A percentile compares a stretch with the other conserved stretches of the same genome.
Evolutionary conservation across 805 yeast genomes (phyloP).

Genomic region (Lipomyces lipofer): DNA sequence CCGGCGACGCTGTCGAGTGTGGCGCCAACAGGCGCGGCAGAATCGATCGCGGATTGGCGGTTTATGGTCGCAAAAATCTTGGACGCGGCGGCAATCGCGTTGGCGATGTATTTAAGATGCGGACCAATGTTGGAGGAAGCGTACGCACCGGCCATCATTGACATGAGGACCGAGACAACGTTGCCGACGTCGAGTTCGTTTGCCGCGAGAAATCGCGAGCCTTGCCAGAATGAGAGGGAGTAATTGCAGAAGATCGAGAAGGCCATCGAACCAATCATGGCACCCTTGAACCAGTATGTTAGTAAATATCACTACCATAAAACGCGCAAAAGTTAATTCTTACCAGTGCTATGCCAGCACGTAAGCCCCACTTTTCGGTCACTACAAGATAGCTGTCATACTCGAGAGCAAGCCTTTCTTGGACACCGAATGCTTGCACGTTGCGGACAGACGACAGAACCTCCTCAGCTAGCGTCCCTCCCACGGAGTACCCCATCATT

Average conservation of each 20-base stretch:
- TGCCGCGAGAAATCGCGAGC: constrained; percentile 43
- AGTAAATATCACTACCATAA: neutral
- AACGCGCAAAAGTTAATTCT: neutral
- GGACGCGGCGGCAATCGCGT: constrained; percentile 43
- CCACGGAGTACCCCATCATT: constrained; percentile 22
- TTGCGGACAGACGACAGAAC: constrained; percentile 44
- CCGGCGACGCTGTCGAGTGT: constrained; percentile 45
- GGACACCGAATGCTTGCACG: constrained; percentile 47
- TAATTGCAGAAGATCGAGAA: constrained; percentile 73
- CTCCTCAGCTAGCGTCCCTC: constrained; percentile 45
- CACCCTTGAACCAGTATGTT: constrained; percentile 26
- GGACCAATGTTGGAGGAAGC: constrained; percentile 44
- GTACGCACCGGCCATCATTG: constrained; percentile 40
- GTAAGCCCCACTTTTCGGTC: constrained; percentile 31
- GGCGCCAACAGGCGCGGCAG: constrained; percentile 32
- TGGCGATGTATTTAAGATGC: constrained; percentile 40
- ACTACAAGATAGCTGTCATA: constrained; percentile 38
- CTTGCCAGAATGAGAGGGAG: constrained; percentile 48
- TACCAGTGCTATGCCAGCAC: constrained; percentile 33
- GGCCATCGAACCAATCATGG: constrained; percentile 41
- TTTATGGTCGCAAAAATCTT: constrained; percentile 45
- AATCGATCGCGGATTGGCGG: constrained; percentile 43
- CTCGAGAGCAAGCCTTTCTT: constrained; percentile 39
- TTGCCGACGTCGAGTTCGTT: constrained; percentile 40
- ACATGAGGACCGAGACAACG: constrained; percentile 39